These are phyloP conservation scores for Lanmaoa rubissima DNA, from an alignment of 768 basidiomycete genomes.

Conservation along the genomic window DNA sequence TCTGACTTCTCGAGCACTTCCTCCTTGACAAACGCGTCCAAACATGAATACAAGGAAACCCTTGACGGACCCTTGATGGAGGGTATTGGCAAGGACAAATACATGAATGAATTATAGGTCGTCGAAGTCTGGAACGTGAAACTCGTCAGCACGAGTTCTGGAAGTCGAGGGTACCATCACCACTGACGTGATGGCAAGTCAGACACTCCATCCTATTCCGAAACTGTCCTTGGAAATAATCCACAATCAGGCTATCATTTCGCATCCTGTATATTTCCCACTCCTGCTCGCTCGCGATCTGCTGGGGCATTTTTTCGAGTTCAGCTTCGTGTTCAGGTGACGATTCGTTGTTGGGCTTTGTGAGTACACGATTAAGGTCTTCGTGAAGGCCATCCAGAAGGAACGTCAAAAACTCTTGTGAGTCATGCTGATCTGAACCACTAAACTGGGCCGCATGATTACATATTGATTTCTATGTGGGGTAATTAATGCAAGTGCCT, in stretches of 20 bases:
- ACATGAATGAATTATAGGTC: slow-evolving; percentile 96
- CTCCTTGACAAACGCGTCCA: slow-evolving; percentile 86
- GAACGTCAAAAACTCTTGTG: slow-evolving; percentile 95
- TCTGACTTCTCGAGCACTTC: slow-evolving; percentile 92
- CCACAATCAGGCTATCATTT: slow-evolving; percentile 93
- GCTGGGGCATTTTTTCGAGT: slow-evolving; percentile 80
- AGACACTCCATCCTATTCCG: slow-evolving; percentile 85
- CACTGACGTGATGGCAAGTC: slow-evolving; percentile 79
- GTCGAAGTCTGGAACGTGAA: slow-evolving; percentile 75
- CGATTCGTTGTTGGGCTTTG: slow-evolving; percentile 60
- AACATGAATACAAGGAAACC: slow-evolving; percentile 73
- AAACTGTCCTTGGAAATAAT: slow-evolving; percentile 98
- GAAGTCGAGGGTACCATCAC: not conserved
- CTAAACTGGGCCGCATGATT: slow-evolving; percentile 68
- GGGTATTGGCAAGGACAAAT: slow-evolving; percentile 88
- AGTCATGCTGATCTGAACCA: slow-evolving; percentile 92
- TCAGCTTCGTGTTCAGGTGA: slow-evolving; percentile 84
- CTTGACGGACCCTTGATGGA: slow-evolving; percentile 51
- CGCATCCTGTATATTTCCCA: slow-evolving; percentile 88
- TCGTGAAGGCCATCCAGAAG: slow-evolving; percentile 91
- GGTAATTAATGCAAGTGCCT: slow-evolving; percentile 19
- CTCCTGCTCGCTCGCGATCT: slow-evolving; percentile 89
- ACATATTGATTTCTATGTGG: slow-evolving; percentile 54
- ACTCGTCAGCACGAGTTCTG: slow-evolving; percentile 11
- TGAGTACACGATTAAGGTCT: slow-evolving; percentile 78